Evolutionary conservation across 2,329 filamentous ascomycete species (phyloP), one percentile per base, ranked within the genome.

Genomic region (Ceratocystis huliohia): DNA sequence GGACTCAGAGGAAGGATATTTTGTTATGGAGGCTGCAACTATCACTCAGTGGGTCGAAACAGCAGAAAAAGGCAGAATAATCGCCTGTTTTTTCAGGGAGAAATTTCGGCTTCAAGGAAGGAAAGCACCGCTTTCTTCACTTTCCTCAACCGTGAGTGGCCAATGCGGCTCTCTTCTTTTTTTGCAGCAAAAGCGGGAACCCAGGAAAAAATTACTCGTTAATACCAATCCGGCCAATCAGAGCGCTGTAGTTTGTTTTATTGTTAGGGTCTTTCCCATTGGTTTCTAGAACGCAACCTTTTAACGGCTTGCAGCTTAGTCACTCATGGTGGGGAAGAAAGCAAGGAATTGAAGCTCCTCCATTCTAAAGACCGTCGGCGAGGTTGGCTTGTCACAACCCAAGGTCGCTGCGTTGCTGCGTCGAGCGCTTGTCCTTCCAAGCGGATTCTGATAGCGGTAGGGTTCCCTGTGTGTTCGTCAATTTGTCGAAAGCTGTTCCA

Each of bases 61-160:
- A 63, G 37, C 44, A 48, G 8, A 15, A 25, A 6, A 41, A 41
- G 37, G 37, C 33, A 59, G 30, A 59, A 59, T 63, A 62, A 46
- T 65, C 57, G 64, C 66, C 66, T 69, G 65, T 69, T 68, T 68
- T 66, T 66, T 67, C 68, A 67, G 66, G 56, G 28, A 59, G 28
- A 59, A 59, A 59, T 59, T 59, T 59, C 56, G 56, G 56, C 28
- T 59, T 59, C 56, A 37, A 28, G 56, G 61, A 62, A 67, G 61
- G 61, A 61, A 68, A 69, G 28, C 25, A 28, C 30, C 53, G 22
- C 65, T 61, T 66, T 64, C 53, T 61, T 50, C 65, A 61, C 46
- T 64, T 66, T 45, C 53, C 56, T 45, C 15, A 33, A 53, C 25
- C 61, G n/a, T 50, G 37, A 59, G 33, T 67, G 66, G 66, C 62